Evolutionary conservation across 2,329 filamentous ascomycete species (phyloP).

Genomic region (Emergomyces africanus): DNA sequence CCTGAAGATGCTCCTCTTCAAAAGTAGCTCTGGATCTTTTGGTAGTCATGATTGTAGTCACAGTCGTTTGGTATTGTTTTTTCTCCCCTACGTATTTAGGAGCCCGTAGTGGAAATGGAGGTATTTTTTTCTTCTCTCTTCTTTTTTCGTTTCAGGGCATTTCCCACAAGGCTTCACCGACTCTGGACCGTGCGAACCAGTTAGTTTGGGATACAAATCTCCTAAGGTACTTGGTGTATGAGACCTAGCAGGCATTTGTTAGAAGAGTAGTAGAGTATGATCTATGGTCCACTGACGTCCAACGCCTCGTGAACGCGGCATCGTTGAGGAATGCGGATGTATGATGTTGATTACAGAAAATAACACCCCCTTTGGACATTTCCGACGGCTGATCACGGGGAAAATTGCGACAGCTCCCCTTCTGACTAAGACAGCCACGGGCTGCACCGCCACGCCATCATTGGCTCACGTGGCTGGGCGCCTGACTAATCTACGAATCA

Average conservation of each 20-base stretch:
- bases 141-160: neutral
- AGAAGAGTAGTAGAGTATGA: neutral
- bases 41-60: constrained; percentile 46
- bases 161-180: neutral
- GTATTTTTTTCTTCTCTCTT: too few relatives aligned
- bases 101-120: neutral
- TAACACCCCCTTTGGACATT: neutral
- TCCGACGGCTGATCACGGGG: neutral
- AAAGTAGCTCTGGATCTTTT: constrained; percentile 71
- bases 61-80: neutral
- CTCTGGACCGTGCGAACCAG: neutral
- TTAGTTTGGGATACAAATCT: neutral
- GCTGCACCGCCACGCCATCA: neutral
- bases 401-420: neutral
- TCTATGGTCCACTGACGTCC: neutral
- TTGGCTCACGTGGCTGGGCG: neutral
- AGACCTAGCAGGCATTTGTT: neutral
- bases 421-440: neutral
- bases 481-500: neutral
- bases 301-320: neutral
- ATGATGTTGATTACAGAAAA: neutral
- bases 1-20: constrained; percentile 56
- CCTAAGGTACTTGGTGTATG: neutral
- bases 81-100: neutral
- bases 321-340: neutral